These are phyloP conservation scores for Penicillium fimorum DNA, from an alignment of 495 filamentous ascomycete genomes.

Conservation along the genomic window DNA sequence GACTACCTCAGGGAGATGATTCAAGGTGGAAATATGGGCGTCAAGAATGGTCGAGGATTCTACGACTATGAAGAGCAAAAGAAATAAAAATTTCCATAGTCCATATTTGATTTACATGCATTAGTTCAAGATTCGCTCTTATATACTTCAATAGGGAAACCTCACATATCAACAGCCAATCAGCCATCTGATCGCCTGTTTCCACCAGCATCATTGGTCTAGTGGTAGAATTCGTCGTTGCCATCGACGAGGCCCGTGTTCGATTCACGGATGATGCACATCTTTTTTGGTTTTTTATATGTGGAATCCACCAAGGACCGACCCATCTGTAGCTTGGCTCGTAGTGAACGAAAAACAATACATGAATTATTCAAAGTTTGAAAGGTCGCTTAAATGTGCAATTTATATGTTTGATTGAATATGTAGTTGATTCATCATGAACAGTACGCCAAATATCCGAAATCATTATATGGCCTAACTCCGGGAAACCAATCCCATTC, in stretches of 20 bases:
- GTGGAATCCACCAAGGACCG: not conserved
- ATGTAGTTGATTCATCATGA: not conserved
- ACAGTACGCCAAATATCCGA: not conserved
- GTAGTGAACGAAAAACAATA: not conserved
- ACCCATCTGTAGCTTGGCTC: not conserved
- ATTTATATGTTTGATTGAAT: not conserved
- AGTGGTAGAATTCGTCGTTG: constrained; percentile 61
- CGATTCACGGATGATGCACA: constrained; percentile 57
- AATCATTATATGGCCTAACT: not conserved
- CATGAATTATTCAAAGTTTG: not conserved
- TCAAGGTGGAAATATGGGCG: constrained; percentile 23
- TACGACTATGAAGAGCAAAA: constrained; percentile 25
- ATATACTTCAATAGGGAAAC: too few relatives aligned
- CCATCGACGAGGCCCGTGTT: constrained; percentile 60
- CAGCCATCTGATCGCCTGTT: not conserved
- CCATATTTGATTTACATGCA: not conserved
- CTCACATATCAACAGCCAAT: not conserved
- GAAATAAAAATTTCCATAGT: not conserved
- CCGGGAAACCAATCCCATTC: not conserved
- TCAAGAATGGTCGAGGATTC: constrained; percentile 33
- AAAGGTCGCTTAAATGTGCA: not conserved
- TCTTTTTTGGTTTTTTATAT: not conserved
- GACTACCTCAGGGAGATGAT: constrained; percentile 28
- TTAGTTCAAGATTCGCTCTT: not conserved
- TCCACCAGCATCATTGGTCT: constrained; percentile 51